Conservation (phyloP, 108 stramenopile genomes). For the Craspedostauros australis region DNA sequence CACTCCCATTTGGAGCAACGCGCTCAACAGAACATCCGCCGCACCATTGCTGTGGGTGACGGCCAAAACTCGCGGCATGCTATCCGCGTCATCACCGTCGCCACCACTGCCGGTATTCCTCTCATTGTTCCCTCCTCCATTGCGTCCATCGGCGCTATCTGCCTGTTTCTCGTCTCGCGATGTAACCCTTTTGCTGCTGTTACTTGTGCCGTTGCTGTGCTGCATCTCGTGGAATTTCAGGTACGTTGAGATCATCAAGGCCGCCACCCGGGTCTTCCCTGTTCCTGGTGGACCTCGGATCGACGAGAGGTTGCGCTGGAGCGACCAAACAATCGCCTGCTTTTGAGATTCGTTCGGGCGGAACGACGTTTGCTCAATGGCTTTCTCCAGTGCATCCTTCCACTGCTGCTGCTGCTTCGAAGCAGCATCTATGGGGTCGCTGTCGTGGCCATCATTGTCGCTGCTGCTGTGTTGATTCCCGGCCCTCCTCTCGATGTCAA, state of each 20-base stretch:
- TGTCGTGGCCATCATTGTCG: too few relatives aligned
- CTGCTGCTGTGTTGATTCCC: too few relatives aligned
- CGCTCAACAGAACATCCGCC: slow-evolving; percentile 64
- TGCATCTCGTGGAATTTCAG: slow-evolving; percentile 23
- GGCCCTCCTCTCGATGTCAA: too few relatives aligned
- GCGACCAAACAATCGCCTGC: slow-evolving; percentile 45
- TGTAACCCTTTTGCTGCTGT: slow-evolving; percentile 6
- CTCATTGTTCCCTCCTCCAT: too few relatives aligned
- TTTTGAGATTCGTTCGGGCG: slow-evolving; percentile 53
- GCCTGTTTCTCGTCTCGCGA: too few relatives aligned
- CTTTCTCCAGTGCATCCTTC: slow-evolving; percentile 3
- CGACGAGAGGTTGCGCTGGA: slow-evolving; percentile 27
- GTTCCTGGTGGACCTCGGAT: slow-evolving; percentile 65
- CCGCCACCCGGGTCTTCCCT: slow-evolving; percentile 45
- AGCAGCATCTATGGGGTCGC: too few relatives aligned
- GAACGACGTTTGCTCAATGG: slow-evolving; percentile 31
- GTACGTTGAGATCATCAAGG: slow-evolving; percentile 46
- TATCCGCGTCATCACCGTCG: too few relatives aligned
- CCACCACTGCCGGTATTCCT: too few relatives aligned
- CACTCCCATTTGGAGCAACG: slow-evolving; percentile 50
- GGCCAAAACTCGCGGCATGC: slow-evolving; percentile 40
- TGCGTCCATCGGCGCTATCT: too few relatives aligned
- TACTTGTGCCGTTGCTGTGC: background rate
- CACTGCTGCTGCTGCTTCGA: slow-evolving; percentile 10
- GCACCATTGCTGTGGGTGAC: slow-evolving; percentile 69